Evolutionary conservation across 805 yeast genomes (phyloP), one percentile per base, ranked within the genome.

Genomic region (Candida railenensis): DNA sequence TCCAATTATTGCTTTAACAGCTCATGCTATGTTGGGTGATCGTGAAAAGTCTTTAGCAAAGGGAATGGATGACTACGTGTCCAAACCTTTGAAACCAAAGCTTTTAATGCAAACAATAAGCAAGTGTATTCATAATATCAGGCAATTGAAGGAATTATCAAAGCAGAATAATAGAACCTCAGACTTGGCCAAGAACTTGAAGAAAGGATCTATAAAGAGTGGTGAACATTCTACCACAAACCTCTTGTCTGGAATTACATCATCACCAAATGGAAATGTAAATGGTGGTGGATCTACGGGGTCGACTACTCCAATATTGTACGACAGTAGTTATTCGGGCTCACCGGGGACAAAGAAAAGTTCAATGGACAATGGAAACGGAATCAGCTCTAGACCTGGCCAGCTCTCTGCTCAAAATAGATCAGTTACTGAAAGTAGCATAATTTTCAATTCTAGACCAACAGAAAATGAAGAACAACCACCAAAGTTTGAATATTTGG

Each of bases 11-110:
- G 96, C 96, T 1, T 73, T 89, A 48, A 89, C 96, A 0, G 96
- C 96, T 0, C 96, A 89, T 64, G 96, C 96, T 2, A 89, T 89
- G 96, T 74, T 89, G 70, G 96, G 96, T 41, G 96, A 89, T 65
- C 73, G 96, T 43, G 96, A 89, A 61, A 77, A 86, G 56, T 88
- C 96, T 49, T 71, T 89, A 65, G 87, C 87, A 51, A 90, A 90
- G 36, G 95, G 90, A 52, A 89, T 89, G 96, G 96, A 89, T 65
- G 96, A 89, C 62, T 89, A 89, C 60, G 78, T 89, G 41, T 85
- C 94, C 9, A 89, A 89, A 63, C 96, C 96, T 1, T 73, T 89
- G 65, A 89, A 89, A 59, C 96, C 96, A 1, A 82, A 86, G 51
- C 69, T 89, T 48, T 71, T 89, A 60, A 81, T 88, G 60, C 96